Percentiles rank a stretch among this genome's conserved stretches.
Evolutionary conservation across 116 monocot species (phyloP).

Genomic region (Trichopus zeylanicus): DNA sequence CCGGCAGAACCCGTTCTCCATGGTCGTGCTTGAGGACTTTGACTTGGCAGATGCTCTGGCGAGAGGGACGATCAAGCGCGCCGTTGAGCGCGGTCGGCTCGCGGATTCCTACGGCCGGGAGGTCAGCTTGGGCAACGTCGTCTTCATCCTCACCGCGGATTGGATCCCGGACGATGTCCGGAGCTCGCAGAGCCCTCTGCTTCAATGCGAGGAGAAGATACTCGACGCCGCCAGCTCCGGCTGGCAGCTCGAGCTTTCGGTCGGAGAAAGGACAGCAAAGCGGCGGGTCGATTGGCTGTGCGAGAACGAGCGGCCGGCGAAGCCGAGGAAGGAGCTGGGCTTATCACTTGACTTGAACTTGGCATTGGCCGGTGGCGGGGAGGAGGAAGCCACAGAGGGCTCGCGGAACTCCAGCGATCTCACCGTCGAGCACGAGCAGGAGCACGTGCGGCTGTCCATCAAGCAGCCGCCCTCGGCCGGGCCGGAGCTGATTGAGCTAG

Average conservation of each 20-base stretch:
- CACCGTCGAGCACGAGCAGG: slow-evolving; percentile 32
- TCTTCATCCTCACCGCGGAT: slow-evolving; percentile 44
- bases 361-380: slow-evolving; percentile 27
- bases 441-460: background rate
- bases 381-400: slow-evolving; percentile 32
- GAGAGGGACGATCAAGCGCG: slow-evolving; percentile 32
- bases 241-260: slow-evolving; percentile 48
- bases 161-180: slow-evolving; percentile 22
- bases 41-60: slow-evolving; percentile 33
- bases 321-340: slow-evolving; percentile 19
- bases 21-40: slow-evolving; percentile 49
- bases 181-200: slow-evolving; percentile 2
- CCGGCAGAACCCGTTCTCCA: slow-evolving; percentile 39
- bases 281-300: slow-evolving; percentile 30
- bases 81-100: slow-evolving; percentile 47
- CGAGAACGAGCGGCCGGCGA: slow-evolving; percentile 2
- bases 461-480: background rate
- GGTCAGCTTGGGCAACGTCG: slow-evolving; percentile 39
- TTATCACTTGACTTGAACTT: slow-evolving; percentile 57
- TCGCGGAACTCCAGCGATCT: slow-evolving; percentile 44
- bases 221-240: slow-evolving; percentile 15
- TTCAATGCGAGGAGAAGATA: slow-evolving; percentile 34
- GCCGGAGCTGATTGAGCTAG: slow-evolving; percentile 10
- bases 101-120: slow-evolving; percentile 63
- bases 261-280: slow-evolving; percentile 24